Percentiles rank a stretch among this genome's conserved stretches.
Conservation (phyloP, 2,329 filamentous ascomycete species). For the Pseudogymnoascus sp. region DNA sequence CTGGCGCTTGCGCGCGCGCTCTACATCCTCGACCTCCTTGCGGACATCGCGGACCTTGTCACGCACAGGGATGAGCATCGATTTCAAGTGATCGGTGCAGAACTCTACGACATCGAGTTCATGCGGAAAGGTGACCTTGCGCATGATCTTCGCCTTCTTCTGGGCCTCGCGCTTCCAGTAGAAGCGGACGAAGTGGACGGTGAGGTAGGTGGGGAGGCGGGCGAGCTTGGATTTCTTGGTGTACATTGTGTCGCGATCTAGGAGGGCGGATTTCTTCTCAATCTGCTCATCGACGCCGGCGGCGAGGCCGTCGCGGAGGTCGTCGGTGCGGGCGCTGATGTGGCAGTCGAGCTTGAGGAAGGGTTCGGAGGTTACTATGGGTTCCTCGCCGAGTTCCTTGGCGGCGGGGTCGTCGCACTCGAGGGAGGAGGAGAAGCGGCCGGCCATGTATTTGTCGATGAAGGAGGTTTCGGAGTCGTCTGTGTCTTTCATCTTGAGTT, state of each 20-base stretch:
- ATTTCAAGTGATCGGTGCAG: conserved; percentile 83
- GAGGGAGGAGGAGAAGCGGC: conserved; percentile 69
- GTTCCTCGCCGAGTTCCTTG: conserved; percentile 65
- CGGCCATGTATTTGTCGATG: conserved; percentile 85
- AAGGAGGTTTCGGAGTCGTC: conserved; percentile 55
- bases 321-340: too few species aligned
- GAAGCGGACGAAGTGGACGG: conserved; percentile 95
- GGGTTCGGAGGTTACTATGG: conserved; percentile 59
- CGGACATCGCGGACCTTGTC: conserved; percentile 93
- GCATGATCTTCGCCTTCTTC: conserved; percentile 99
- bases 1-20: conserved; percentile 85
- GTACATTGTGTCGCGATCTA: conserved; percentile 75
- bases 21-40: conserved; percentile 91
- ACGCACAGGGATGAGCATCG: conserved; percentile 79
- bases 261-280: conserved; percentile 75
- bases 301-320: conserved; percentile 78
- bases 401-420: conserved; percentile 79
- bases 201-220: conserved; percentile 87
- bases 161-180: conserved; percentile 94
- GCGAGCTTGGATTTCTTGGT: conserved; percentile 89
- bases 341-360: conserved; percentile 97
- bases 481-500: conserved; percentile 59
- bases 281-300: conserved; percentile 80
- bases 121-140: conserved; percentile 92
- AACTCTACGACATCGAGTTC: conserved; percentile 93